Base-by-base conservation (phyloP, 352 stramenopile species). In the Globisporangium alternatum region DNA sequence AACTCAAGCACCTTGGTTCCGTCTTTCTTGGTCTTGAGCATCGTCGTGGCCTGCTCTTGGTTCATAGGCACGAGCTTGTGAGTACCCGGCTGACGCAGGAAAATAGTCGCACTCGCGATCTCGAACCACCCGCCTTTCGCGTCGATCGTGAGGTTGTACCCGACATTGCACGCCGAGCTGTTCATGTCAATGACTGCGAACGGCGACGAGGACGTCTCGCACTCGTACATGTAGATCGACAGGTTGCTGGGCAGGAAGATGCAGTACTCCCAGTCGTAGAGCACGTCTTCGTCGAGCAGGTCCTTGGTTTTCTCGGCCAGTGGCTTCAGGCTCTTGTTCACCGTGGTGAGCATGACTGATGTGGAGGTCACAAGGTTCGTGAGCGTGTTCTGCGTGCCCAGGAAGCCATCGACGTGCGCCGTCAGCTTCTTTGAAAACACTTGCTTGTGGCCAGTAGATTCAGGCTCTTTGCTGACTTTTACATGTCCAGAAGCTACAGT, bases 211-310 rank as follows among this genome's bases (percentile, higher is more conserved):
- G 78, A 77, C 12, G 69, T 70, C 49, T 82, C 76, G 10, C 63
- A 62, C 15, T 89, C 77, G 56, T 90, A 91, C n/a, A 91, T 66
- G 65, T 89, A 91, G 25, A 91, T 59, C 19, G 70, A 72, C 55
- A 75, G 81, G 41, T 71, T 62, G 21, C 31, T 60, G 0, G 80
- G 80, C 8, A 89, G 62, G 33, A 91, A 88, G 3, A 91, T 58
- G 15, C 71, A 86, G 62, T 90, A 91, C 43, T 88, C 88, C 83
- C 77, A 91, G 52, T 88, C 65, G 72, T 80, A 91, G 10, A 90
- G 64, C n/a, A 78, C 5, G 37, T 74, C 49, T 47, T 83, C 67
- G 8, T 76, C 75, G 3, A 80, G 43, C 9, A 76, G 31, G 21
- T 86, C 58, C 21, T 79, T 72, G 0, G 69, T 70, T 56, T 81